Conservation (phyloP, 768 basidiomycete species). For the Strobilomyces echinocephalus region DNA sequence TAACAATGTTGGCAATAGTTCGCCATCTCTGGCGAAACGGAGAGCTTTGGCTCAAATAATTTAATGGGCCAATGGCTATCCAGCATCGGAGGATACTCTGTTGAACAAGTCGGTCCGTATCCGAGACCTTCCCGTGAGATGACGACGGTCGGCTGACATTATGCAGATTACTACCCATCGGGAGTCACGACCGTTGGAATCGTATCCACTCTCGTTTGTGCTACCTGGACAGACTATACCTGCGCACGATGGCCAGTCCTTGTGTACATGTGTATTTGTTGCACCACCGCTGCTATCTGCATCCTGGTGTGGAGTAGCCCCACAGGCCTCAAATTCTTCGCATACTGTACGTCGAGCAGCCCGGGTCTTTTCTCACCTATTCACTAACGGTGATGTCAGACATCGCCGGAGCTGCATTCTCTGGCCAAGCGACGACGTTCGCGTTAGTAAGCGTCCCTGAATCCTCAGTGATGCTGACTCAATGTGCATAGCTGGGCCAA, state of each 20-base stretch:
- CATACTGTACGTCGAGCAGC: constrained; percentile 50
- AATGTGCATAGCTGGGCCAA: constrained; percentile 62
- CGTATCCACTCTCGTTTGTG: constrained; percentile 56
- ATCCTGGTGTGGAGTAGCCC: constrained; percentile 61
- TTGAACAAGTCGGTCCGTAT: constrained; percentile 53
- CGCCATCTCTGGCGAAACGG: constrained; percentile 61
- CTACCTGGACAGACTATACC: constrained; percentile 58
- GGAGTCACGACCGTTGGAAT: constrained; percentile 65
- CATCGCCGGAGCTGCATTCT: constrained; percentile 61
- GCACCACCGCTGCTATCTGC: constrained; percentile 49
- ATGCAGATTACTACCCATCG: constrained; percentile 52
- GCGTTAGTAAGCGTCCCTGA: constrained; percentile 39
- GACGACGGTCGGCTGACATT: background rate
- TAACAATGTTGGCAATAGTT: constrained; percentile 37
- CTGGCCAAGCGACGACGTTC: constrained; percentile 75
- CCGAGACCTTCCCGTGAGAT: background rate
- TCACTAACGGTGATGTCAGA: constrained; percentile 29
- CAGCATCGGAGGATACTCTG: constrained; percentile 54
- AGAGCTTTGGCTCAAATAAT: constrained; percentile 66
- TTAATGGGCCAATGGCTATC: constrained; percentile 72
- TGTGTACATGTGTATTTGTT: constrained; percentile 55
- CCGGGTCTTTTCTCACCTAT: background rate
- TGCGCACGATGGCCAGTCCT: constrained; percentile 59
- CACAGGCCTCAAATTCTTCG: constrained; percentile 65
- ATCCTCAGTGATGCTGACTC: background rate